Evolutionary conservation across 192 early-diverging fungal species (phyloP).

Genomic region (Allomyces arbusculus): DNA sequence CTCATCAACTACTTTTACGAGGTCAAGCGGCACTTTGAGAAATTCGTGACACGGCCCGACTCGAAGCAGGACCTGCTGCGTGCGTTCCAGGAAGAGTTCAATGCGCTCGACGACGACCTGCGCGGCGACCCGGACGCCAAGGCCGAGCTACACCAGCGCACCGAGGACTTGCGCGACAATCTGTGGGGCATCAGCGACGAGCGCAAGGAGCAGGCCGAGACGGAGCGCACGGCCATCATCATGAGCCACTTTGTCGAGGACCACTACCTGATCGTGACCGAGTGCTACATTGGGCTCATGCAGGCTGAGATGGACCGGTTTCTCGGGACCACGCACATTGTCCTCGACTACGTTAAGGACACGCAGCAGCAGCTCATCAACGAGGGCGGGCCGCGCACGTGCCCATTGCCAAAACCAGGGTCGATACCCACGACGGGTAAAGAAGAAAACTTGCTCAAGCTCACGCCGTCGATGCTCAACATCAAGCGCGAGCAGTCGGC

Average conservation of each 20-base stretch:
- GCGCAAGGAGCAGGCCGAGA: constrained; percentile 33
- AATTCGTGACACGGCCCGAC: constrained; percentile 31
- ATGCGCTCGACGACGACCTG: constrained; percentile 34
- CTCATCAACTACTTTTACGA: constrained; percentile 26
- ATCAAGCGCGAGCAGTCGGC: neutral
- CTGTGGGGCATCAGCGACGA: constrained; percentile 38
- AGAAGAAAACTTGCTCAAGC: neutral
- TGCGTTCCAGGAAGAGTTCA: constrained; percentile 32
- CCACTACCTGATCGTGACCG: constrained; percentile 26
- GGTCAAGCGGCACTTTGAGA: constrained; percentile 26
- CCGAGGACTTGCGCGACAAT: constrained; percentile 34
- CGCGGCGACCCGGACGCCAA: constrained; percentile 34
- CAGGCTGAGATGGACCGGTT: constrained; percentile 35
- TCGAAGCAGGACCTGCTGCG: constrained; percentile 29
- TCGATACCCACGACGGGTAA: neutral
- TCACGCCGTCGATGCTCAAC: neutral
- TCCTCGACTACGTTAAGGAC: constrained; percentile 30
- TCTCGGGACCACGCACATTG: constrained; percentile 18
- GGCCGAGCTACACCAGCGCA: constrained; percentile 36
- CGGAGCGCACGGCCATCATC: constrained; percentile 27
- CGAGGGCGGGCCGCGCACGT: neutral
- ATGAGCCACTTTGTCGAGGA: constrained; percentile 37
- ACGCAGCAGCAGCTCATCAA: constrained; percentile 14
- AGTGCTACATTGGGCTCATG: constrained; percentile 31
- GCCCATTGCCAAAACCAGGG: neutral